Conservation (phyloP, 345 rosid genomes). For the Sapria himalayana region DNA sequence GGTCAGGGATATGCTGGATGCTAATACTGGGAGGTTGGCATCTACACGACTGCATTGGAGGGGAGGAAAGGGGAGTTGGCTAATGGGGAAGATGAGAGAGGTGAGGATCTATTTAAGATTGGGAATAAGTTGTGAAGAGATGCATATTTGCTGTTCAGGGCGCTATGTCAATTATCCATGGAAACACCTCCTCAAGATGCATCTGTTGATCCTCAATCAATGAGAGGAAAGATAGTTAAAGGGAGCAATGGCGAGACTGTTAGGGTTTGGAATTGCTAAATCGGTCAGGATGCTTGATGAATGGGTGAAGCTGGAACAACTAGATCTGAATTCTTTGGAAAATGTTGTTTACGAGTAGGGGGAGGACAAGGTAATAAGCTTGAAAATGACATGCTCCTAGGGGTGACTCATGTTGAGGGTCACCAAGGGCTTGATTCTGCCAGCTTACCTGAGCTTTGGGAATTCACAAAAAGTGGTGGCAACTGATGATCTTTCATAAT, state of each 20-base stretch:
- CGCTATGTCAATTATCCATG: conserved; percentile 96
- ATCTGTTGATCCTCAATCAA: conserved; percentile 61
- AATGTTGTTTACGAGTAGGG: no score
- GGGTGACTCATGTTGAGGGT: no score
- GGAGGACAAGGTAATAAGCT: no score
- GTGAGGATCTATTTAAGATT: conserved; percentile 83
- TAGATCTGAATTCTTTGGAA: no score
- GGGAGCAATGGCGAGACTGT: no score
- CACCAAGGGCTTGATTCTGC: no score
- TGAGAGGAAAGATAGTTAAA: conserved; percentile 97
- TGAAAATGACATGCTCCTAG: no score
- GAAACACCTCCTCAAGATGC: conserved; percentile 97
- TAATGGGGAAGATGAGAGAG: conserved; percentile 77
- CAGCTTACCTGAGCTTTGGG: no score
- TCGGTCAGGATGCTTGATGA: no score
- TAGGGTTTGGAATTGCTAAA: conserved; percentile 5
- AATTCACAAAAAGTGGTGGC: no score
- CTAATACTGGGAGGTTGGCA: conserved; percentile 99
- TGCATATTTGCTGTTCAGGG: conserved; percentile 96
- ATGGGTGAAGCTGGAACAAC: no score
- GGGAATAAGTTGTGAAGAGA: conserved; percentile 96
- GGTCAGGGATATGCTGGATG: conserved; percentile 92
- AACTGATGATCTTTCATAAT: no score
- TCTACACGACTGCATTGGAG: conserved; percentile 94
- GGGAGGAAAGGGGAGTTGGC: conserved; percentile 96